Evolutionary conservation across 805 yeast species (phyloP).

Genomic region (Metschnikowia lochheadii): DNA sequence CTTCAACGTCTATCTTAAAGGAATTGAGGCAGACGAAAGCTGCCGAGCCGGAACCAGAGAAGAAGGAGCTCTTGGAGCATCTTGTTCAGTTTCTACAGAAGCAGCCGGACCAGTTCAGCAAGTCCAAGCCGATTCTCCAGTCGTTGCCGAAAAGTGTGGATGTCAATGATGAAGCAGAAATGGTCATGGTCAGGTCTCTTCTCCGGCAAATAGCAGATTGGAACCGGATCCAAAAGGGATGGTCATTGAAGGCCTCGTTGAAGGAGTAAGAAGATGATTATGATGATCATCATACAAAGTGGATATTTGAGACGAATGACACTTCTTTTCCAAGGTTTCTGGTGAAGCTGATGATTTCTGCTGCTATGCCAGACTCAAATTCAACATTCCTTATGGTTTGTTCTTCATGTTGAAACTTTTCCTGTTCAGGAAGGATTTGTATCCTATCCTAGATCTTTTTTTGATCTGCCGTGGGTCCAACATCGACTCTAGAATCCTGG

Average conservation of each 20-base stretch:
- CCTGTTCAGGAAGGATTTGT: no score
- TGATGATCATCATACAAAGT: no score
- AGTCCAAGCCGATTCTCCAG: slow-evolving; percentile 46
- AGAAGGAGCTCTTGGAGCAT: slow-evolving; percentile 23
- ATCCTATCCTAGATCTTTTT: no score
- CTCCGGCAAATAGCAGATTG: slow-evolving; percentile 64
- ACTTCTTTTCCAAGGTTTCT: no score
- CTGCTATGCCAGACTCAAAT: no score
- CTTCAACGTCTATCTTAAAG: slow-evolving; percentile 50
- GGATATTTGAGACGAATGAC: no score
- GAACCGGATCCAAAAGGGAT: slow-evolving; percentile 54
- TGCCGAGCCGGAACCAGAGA: slow-evolving; percentile 6
- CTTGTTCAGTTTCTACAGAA: slow-evolving; percentile 38
- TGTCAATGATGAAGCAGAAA: slow-evolving; percentile 42
- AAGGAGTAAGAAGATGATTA: neutral
- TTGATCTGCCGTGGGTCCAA: no score
- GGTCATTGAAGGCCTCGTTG: slow-evolving; percentile 59
- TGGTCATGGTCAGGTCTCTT: slow-evolving; percentile 63
- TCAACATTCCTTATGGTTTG: no score
- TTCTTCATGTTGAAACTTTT: no score
- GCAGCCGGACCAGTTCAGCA: slow-evolving; percentile 38
- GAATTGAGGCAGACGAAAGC: slow-evolving; percentile 35
- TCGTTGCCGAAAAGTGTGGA: slow-evolving; percentile 24
- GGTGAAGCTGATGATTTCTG: no score
- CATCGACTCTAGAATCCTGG: no score